phyloP scores from a whole-genome alignment of 2,329 filamentous ascomycete genomes.

The Huntiella decipiens region DNA sequence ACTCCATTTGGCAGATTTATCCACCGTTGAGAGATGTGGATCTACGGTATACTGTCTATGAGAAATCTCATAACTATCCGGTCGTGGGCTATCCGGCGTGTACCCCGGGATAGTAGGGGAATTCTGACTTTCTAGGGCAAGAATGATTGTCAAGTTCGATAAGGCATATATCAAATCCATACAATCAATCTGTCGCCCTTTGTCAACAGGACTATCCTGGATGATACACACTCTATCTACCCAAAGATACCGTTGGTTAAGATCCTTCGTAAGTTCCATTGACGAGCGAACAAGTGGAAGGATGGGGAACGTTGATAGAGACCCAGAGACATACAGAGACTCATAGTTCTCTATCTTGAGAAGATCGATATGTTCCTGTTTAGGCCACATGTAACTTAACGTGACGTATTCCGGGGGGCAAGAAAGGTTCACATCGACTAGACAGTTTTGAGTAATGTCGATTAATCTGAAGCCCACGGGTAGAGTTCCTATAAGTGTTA shows the following conservation, averaged over 20 bases:
- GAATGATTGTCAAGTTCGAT: constrained; percentile 1
- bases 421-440: not conserved
- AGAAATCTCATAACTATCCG: not conserved
- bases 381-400: constrained; percentile 4
- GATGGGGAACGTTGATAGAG: not conserved
- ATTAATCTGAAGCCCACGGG: constrained; percentile 2
- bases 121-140: not conserved
- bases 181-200: not conserved
- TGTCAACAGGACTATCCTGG: not conserved
- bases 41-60: not conserved
- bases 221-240: constrained; percentile 4
- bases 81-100: not conserved
- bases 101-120: constrained; percentile 1
- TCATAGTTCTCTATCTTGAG: not conserved
- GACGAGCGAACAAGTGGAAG: not conserved
- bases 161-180: constrained; percentile 5
- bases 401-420: not conserved
- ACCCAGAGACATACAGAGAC: not conserved
- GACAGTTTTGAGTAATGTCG: not conserved
- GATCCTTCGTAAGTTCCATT: not conserved
- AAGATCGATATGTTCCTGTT: not conserved
- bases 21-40: not conserved
- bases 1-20: constrained; percentile 1
- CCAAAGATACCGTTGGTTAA: constrained; percentile 3
- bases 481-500: not conserved